phyloP scores from a whole-genome alignment of 2,329 filamentous ascomycete genomes.

The Salinomyces thailandicus region DNA sequence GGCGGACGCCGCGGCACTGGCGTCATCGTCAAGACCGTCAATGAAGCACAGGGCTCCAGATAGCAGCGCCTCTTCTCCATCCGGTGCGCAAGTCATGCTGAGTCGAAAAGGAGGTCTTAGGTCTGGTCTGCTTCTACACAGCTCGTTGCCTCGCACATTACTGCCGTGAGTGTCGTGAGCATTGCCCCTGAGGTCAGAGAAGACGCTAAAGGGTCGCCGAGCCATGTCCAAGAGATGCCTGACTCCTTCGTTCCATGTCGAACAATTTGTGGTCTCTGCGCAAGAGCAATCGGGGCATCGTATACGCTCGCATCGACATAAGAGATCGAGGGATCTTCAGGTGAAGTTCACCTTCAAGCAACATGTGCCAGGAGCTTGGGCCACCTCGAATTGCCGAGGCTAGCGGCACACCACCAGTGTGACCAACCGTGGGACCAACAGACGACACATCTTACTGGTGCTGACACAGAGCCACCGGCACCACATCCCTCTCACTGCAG shows the following conservation, averaged over 20 bases:
- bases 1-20: slow-evolving; percentile 15
- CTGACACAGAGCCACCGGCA: too few species aligned
- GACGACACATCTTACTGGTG: too few species aligned
- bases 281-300: too few species aligned
- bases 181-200: not conserved
- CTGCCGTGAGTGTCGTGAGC: too few species aligned
- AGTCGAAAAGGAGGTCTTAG: not conserved
- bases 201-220: not conserved
- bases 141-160: too few species aligned
- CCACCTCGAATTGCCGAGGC: not conserved
- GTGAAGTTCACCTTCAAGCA: not conserved
- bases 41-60: not conserved
- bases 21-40: slow-evolving; percentile 23
- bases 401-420: not conserved
- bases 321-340: too few species aligned
- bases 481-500: too few species aligned
- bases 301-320: too few species aligned
- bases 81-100: not conserved
- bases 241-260: too few species aligned
- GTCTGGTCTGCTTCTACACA: not conserved
- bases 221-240: too few species aligned
- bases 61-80: not conserved
- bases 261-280: too few species aligned
- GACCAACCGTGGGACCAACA: too few species aligned
- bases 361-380: not conserved